These are phyloP conservation scores for Vaccinium darrowii DNA, from an alignment of 148 eudicot genomes.

Conservation along the genomic window DNA sequence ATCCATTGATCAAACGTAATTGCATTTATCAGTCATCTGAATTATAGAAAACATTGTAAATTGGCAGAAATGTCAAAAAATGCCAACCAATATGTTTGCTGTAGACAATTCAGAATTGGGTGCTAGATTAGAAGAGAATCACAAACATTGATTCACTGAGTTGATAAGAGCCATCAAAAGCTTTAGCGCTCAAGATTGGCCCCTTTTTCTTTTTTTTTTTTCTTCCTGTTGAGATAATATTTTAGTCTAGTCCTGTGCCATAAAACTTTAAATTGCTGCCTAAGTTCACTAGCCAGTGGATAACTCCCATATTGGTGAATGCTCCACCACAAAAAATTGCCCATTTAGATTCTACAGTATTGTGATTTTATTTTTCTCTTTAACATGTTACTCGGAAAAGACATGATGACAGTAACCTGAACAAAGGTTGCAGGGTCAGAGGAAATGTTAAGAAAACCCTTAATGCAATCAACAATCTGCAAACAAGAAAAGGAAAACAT, in stretches of 20 bases:
- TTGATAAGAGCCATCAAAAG: not conserved
- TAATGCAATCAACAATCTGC: conserved; percentile 51
- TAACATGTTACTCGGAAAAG: not conserved
- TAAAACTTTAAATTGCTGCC: not conserved
- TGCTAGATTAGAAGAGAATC: not conserved
- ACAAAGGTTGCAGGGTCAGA: conserved; percentile 50
- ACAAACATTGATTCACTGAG: not conserved
- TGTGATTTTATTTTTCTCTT: not conserved
- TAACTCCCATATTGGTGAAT: not conserved
- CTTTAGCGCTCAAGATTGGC: not conserved
- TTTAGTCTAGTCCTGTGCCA: not conserved
- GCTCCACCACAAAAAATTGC: not conserved
- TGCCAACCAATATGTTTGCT: not conserved
- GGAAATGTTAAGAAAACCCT: conserved; percentile 38
- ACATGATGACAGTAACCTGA: conserved; percentile 34
- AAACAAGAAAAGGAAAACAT: not conserved
- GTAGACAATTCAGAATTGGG: not conserved
- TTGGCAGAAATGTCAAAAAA: not conserved
- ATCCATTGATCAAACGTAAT: not conserved
- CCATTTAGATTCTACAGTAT: not conserved
- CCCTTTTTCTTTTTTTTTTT: too few species aligned
- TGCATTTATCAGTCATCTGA: not conserved
- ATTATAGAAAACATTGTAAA: not conserved
- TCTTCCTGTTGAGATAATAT: not conserved
- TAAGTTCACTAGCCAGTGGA: not conserved